phyloP scores from a whole-genome alignment of 2,329 filamentous ascomycete species.

The Arthrobotrys megalospora region DNA sequence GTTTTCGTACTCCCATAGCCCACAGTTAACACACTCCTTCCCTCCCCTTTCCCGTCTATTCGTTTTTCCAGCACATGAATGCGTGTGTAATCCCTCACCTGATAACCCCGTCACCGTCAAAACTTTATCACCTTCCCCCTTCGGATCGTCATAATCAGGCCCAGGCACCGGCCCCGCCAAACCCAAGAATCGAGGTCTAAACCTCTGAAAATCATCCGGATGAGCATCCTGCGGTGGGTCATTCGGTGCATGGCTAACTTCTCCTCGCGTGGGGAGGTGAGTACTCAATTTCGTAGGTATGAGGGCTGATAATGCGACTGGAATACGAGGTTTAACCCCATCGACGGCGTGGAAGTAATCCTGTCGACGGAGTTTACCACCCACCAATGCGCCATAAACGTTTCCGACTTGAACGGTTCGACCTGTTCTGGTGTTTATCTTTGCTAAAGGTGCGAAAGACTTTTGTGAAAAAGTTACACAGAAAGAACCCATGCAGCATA shows the following conservation, averaged over 20 bases:
- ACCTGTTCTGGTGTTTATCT: constrained; percentile 36
- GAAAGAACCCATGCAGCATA: constrained; percentile 17
- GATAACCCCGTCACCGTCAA: constrained; percentile 10
- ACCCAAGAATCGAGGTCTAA: constrained; percentile 13
- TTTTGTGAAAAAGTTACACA: constrained; percentile 9
- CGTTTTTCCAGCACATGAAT: constrained; percentile 11
- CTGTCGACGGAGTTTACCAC: constrained; percentile 31
- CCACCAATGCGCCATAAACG: constrained; percentile 26
- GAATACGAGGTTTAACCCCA: constrained; percentile 39
- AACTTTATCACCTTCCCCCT: constrained; percentile 16
- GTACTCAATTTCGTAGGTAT: constrained; percentile 18
- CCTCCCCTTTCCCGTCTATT: constrained; percentile 32
- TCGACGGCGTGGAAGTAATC: constrained; percentile 36
- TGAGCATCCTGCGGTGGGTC: background rate
- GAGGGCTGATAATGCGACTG: constrained; percentile 25
- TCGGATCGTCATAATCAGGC: constrained; percentile 40
- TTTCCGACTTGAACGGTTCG: constrained; percentile 33
- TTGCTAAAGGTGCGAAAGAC: constrained; percentile 33
- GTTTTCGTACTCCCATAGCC: constrained; percentile 55
- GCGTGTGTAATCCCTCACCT: constrained; percentile 31
- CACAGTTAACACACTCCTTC: constrained; percentile 48
- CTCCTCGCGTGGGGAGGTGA: constrained; percentile 8
- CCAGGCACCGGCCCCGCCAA: constrained; percentile 6
- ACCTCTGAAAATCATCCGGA: background rate
- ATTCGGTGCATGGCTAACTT: constrained; percentile 8